These are phyloP conservation scores for Neopestalotiopsis sp. DNA, from an alignment of 2,329 filamentous ascomycete genomes.

Conservation along the genomic window DNA sequence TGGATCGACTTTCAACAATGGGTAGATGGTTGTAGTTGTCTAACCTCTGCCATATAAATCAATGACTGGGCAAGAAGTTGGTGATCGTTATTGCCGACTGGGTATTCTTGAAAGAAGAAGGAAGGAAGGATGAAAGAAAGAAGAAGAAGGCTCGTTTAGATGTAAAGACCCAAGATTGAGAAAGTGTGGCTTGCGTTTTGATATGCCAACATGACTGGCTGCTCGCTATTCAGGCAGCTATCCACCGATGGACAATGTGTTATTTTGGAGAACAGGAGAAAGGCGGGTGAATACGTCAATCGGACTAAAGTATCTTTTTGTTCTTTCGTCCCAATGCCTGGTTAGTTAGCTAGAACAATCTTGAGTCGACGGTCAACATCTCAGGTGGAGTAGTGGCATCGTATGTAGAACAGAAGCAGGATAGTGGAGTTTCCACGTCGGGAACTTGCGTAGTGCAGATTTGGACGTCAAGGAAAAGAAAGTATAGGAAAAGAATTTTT, in stretches of 20 bases:
- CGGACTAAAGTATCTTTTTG: constrained; percentile 37
- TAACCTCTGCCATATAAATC: not conserved
- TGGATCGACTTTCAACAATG: not conserved
- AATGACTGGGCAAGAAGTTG: not conserved
- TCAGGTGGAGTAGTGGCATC: constrained; percentile 38
- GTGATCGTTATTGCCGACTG: not conserved
- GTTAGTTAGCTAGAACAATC: constrained; percentile 35
- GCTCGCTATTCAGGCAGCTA: constrained; percentile 29
- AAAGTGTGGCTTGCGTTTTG: constrained; percentile 47
- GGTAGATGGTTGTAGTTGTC: not conserved
- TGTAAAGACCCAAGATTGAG: constrained; percentile 36
- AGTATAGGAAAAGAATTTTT: constrained; percentile 30
- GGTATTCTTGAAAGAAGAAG: constrained; percentile 18
- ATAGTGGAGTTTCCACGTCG: constrained; percentile 41
- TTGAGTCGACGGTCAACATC: constrained; percentile 44
- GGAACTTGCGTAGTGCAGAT: constrained; percentile 38
- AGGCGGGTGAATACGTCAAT: constrained; percentile 43
- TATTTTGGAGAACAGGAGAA: constrained; percentile 31
- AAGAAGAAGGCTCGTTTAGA: constrained; percentile 26
- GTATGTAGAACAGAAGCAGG: constrained; percentile 33
- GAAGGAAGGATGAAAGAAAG: constrained; percentile 21
- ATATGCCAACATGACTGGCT: constrained; percentile 52
- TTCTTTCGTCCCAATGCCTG: constrained; percentile 34
- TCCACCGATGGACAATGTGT: constrained; percentile 46
- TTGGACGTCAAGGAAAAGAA: constrained; percentile 30